Percentiles rank a stretch among this genome's conserved stretches.
Conservation (phyloP, 306 rosid genomes). For the Rosa persica region DNA sequence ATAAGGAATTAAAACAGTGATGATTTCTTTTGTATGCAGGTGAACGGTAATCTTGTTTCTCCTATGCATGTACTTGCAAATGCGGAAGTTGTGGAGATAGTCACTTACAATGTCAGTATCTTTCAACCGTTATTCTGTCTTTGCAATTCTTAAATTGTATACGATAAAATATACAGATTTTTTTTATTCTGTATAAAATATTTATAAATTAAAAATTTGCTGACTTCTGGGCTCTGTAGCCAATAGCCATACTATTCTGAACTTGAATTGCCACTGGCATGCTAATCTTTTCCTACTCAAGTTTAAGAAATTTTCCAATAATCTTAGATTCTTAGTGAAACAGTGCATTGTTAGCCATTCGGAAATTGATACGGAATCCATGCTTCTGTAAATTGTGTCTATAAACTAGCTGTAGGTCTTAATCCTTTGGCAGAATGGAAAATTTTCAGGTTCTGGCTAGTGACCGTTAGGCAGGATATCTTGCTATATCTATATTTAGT, state of each 20-base stretch:
- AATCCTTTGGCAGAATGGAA: not conserved
- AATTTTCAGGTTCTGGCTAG: not conserved
- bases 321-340: not conserved
- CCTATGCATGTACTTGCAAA: constrained; percentile 84
- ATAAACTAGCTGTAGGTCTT: not conserved
- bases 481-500: not conserved
- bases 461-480: not conserved
- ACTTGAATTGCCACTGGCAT: not conserved
- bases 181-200: not conserved
- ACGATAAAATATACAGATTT: not conserved
- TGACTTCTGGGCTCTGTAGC: not conserved
- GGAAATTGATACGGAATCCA: not conserved
- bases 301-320: not conserved
- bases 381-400: not conserved
- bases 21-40: constrained; percentile 59
- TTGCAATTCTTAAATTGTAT: constrained; percentile 9
- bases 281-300: not conserved
- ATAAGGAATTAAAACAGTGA: constrained; percentile 16
- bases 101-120: constrained; percentile 86
- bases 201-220: not conserved
- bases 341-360: not conserved
- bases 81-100: constrained; percentile 99
- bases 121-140: constrained; percentile 16
- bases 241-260: not conserved
- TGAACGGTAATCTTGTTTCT: constrained; percentile 91